Evolutionary conservation across 192 early-diverging fungal genomes (phyloP), one percentile per base, ranked within the genome.

Genomic region (Martensiomyces pterosporus): DNA sequence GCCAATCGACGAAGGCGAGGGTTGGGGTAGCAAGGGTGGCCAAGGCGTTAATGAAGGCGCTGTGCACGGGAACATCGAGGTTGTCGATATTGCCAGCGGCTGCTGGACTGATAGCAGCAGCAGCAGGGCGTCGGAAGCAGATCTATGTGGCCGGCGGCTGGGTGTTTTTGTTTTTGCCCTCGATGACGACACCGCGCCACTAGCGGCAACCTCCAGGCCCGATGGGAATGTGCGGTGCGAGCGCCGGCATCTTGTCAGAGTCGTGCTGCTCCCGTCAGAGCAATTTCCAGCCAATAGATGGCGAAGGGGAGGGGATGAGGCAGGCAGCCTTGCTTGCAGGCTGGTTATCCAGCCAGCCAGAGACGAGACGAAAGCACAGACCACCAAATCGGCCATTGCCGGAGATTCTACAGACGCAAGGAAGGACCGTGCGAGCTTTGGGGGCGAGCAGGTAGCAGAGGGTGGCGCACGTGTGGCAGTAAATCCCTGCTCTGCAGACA

Each of bases 91-190:
- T 24, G 16, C 6, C 37, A 24, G 9, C 41, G 41, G 24, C 18
- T 34, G 35, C 35, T 16, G 23, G 36, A n/a, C n/a, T n/a, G n/a
- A n/a, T n/a, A n/a, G n/a, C n/a, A n/a, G n/a, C n/a, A n/a, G n/a
- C n/a, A n/a, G n/a, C n/a, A n/a, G n/a, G n/a, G n/a, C n/a, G n/a
- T n/a, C n/a, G n/a, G n/a, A n/a, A n/a, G n/a, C n/a, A n/a, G n/a
- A n/a, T n/a, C n/a, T n/a, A n/a, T n/a, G n/a, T n/a, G n/a, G n/a
- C n/a, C n/a, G n/a, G n/a, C 46, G 46, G 3, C 24, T 56, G 52
- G 57, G 57, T 10, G 64, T 60, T 18, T 60, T 56, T 33, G 52
- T 55, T 36, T 67, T 60, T 47, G 36, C 43, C 12, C 38, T 34
- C 19, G 19, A 3, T 14, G 49, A 42, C 15, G 47, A 37, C 17